Percentiles rank a stretch among this genome's conserved stretches.
phyloP scores from a whole-genome alignment of 805 yeast species.

The Suhomyces xylopsoci region DNA sequence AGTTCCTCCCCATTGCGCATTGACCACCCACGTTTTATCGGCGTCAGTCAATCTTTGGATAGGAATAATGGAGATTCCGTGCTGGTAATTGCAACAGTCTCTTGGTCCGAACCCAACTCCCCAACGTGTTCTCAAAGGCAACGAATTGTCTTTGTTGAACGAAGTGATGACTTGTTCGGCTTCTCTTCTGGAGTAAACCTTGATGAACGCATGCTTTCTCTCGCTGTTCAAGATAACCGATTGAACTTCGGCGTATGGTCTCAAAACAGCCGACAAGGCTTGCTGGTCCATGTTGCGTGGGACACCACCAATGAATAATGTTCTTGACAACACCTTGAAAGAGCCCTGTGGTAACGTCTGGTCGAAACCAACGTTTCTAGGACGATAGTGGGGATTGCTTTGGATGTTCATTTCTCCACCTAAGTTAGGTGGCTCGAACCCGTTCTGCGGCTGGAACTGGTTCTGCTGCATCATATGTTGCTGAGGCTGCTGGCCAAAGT shows the following conservation, averaged over 20 bases:
- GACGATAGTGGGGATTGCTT: slow-evolving; percentile 72
- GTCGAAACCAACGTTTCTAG: slow-evolving; percentile 70
- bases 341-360: slow-evolving; percentile 70
- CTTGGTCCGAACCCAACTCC: slow-evolving; percentile 99
- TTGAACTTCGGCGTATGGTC: slow-evolving; percentile 90
- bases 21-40: slow-evolving; percentile 82
- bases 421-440: slow-evolving; percentile 3
- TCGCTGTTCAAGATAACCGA: slow-evolving; percentile 82
- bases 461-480: slow-evolving; percentile 1
- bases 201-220: slow-evolving; percentile 93
- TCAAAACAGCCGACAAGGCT: slow-evolving; percentile 64
- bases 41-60: slow-evolving; percentile 88
- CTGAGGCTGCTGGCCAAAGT: slow-evolving; percentile 8
- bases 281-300: slow-evolving; percentile 78
- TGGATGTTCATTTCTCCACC: slow-evolving; percentile 57
- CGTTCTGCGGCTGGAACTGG: slow-evolving; percentile 8
- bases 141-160: slow-evolving; percentile 65
- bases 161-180: slow-evolving; percentile 79
- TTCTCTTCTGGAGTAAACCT: slow-evolving; percentile 86
- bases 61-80: slow-evolving; percentile 86
- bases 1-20: slow-evolving; percentile 97
- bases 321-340: slow-evolving; percentile 81
- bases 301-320: slow-evolving; percentile 92
- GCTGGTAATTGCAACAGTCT: slow-evolving; percentile 94
- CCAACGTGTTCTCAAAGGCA: slow-evolving; percentile 85